Conservation (phyloP, 805 yeast genomes). For the Monosporozyma aerobia region DNA sequence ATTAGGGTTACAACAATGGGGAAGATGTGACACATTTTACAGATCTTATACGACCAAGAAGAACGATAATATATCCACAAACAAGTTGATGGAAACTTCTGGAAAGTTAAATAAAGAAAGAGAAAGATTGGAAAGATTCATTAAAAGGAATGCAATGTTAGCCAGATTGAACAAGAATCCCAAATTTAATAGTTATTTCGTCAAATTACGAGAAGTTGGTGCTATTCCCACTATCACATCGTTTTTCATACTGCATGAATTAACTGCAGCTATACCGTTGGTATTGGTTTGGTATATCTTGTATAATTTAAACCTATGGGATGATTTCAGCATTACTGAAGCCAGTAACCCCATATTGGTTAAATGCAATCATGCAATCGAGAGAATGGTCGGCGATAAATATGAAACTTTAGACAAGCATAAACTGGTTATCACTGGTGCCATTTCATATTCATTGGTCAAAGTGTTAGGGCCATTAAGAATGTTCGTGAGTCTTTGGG, state of each 20-base stretch:
- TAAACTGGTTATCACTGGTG: conserved; percentile 56
- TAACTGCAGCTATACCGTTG: conserved; percentile 66
- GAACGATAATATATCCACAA: background rate
- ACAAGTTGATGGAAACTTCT: background rate
- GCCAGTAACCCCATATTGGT: conserved; percentile 34
- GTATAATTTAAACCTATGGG: conserved; percentile 41
- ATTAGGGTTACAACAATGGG: background rate
- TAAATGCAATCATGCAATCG: conserved; percentile 50
- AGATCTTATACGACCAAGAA: background rate
- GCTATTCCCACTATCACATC: conserved; percentile 38
- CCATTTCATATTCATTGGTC: conserved; percentile 62
- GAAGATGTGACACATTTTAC: background rate
- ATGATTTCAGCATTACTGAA: conserved; percentile 9
- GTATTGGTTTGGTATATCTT: conserved; percentile 59
- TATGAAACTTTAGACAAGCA: conserved; percentile 37
- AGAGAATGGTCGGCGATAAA: conserved; percentile 37
- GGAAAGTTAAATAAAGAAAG: background rate
- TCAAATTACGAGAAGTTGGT: conserved; percentile 23
- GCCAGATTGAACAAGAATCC: conserved; percentile 22
- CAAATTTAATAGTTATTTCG: conserved; percentile 19
- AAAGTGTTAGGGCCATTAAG: conserved; percentile 36
- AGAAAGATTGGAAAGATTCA: conserved; percentile 6
- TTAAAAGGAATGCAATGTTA: conserved; percentile 20
- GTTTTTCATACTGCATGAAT: conserved; percentile 61
- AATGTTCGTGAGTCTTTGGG: conserved; percentile 27